Evolutionary conservation across 176 grass and related monocot genomes (phyloP).

Genomic region (Coix lacrymajobi): DNA sequence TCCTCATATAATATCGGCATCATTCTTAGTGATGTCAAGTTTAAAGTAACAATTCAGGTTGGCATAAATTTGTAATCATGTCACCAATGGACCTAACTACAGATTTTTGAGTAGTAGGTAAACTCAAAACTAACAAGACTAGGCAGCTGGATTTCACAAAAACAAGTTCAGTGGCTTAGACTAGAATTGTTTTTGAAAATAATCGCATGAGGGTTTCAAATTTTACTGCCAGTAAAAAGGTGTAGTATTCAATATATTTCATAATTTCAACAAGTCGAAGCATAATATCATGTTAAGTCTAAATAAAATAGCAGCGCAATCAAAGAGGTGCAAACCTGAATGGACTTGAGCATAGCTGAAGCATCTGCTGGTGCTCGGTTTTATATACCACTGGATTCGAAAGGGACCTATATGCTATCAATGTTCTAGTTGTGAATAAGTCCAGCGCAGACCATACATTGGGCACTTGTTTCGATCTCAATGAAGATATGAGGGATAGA

Average conservation of each 20-base stretch:
- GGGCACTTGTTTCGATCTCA: conserved; percentile 67
- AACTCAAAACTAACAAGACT: background rate
- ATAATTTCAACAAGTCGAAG: background rate
- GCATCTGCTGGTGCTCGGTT: conserved; percentile 76
- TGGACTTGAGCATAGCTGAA: conserved; percentile 74
- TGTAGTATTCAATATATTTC: conserved; percentile 1
- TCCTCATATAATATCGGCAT: background rate
- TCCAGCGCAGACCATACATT: conserved; percentile 66
- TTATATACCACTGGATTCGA: conserved; percentile 74
- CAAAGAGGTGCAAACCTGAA: conserved; percentile 57
- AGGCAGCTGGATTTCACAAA: background rate
- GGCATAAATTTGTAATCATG: background rate
- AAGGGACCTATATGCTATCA: conserved; percentile 88
- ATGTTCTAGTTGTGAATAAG: conserved; percentile 76
- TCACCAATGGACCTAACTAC: background rate
- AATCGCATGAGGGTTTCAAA: background rate
- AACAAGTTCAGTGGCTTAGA: background rate
- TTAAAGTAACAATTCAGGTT: background rate
- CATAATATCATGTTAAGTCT: conserved; percentile 16
- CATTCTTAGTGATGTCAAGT: background rate
- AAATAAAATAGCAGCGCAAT: conserved; percentile 24
- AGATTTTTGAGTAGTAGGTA: background rate
- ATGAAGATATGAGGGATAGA: conserved; percentile 70
- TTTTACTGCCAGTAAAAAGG: background rate
- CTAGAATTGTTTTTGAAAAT: background rate